phyloP scores from a whole-genome alignment of 495 filamentous ascomycete genomes.

The Astrothelium subdiscretum region DNA sequence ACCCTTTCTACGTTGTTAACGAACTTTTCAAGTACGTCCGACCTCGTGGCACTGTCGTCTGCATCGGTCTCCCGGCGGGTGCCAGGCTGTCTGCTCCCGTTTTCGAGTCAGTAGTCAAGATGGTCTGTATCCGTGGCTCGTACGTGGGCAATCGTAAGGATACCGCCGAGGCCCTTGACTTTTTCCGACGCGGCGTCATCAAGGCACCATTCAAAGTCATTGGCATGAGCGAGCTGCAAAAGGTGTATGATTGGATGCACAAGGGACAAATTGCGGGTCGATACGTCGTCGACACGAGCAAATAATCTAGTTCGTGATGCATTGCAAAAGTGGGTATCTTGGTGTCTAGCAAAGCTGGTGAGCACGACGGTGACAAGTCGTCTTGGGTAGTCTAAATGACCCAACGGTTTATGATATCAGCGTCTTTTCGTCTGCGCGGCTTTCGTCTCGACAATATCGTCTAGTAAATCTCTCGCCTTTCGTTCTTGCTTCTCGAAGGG shows the following conservation, averaged over 20 bases:
- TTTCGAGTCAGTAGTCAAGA: slow-evolving; percentile 72
- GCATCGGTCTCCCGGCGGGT: slow-evolving; percentile 71
- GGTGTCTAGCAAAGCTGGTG: not conserved
- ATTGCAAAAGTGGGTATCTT: not conserved
- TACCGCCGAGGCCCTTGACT: slow-evolving; percentile 74
- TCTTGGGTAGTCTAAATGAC: not conserved
- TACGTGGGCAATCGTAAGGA: slow-evolving; percentile 90
- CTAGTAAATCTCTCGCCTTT: slow-evolving; percentile 40
- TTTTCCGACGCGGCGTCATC: slow-evolving; percentile 73
- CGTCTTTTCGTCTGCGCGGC: slow-evolving; percentile 6
- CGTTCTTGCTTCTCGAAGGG: slow-evolving; percentile 46
- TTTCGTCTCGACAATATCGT: slow-evolving; percentile 29
- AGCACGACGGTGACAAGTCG: not conserved
- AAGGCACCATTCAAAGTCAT: slow-evolving; percentile 75
- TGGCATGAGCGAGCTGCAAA: slow-evolving; percentile 62
- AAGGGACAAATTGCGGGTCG: slow-evolving; percentile 68
- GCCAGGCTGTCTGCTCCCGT: slow-evolving; percentile 74
- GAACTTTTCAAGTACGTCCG: slow-evolving; percentile 51
- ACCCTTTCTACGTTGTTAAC: slow-evolving; percentile 1
- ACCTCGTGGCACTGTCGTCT: slow-evolving; percentile 64
- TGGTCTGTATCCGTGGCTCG: slow-evolving; percentile 86
- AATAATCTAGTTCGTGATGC: slow-evolving; percentile 24
- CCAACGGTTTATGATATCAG: not conserved
- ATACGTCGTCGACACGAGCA: slow-evolving; percentile 67
- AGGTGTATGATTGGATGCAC: slow-evolving; percentile 54